A percentile compares a stretch with the other conserved stretches of the same genome.
phyloP scores from a whole-genome alignment of 169 alveolate species.

The Cryptosporidium meleagridis region DNA sequence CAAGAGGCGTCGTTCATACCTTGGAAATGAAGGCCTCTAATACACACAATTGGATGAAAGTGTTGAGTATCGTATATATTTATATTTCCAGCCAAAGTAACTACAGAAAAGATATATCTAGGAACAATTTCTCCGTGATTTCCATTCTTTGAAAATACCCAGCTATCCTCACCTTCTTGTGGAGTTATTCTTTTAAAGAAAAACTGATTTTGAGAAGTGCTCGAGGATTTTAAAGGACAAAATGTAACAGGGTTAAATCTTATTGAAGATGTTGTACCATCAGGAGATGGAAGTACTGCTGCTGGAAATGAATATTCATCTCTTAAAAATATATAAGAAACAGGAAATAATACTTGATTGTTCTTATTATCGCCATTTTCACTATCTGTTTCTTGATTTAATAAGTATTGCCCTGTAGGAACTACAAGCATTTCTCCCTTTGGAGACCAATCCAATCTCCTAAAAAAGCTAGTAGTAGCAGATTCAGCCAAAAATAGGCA shows the following conservation, averaged over 20 bases:
- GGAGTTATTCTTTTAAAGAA: slow-evolving; percentile 36
- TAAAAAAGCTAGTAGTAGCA: slow-evolving; percentile 85
- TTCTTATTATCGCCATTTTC: background rate
- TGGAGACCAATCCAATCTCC: slow-evolving; percentile 92
- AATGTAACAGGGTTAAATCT: slow-evolving; percentile 65
- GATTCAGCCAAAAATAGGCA: slow-evolving; percentile 87
- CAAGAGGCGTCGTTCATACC: slow-evolving; percentile 93
- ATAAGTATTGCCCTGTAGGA: slow-evolving; percentile 85
- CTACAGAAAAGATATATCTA: slow-evolving; percentile 85
- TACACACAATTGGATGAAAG: slow-evolving; percentile 89
- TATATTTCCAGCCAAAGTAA: slow-evolving; percentile 89
- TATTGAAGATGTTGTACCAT: slow-evolving; percentile 64
- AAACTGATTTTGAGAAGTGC: slow-evolving; percentile 1
- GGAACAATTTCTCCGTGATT: slow-evolving; percentile 82
- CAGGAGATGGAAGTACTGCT: slow-evolving; percentile 65
- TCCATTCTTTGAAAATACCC: slow-evolving; percentile 75
- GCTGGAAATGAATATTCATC: slow-evolving; percentile 63
- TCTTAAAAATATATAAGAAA: slow-evolving; percentile 56
- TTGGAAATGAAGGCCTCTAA: slow-evolving; percentile 91
- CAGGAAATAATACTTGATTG: slow-evolving; percentile 29
- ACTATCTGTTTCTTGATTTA: slow-evolving; percentile 5
- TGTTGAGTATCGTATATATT: slow-evolving; percentile 88
- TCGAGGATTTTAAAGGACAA: background rate
- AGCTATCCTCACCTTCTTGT: slow-evolving; percentile 20
- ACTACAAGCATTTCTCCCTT: slow-evolving; percentile 87